Percentiles rank a stretch among this genome's conserved stretches.
These are phyloP conservation scores for Fagopyrum homotropicum DNA, from an alignment of 148 eudicot genomes.

Conservation along the genomic window DNA sequence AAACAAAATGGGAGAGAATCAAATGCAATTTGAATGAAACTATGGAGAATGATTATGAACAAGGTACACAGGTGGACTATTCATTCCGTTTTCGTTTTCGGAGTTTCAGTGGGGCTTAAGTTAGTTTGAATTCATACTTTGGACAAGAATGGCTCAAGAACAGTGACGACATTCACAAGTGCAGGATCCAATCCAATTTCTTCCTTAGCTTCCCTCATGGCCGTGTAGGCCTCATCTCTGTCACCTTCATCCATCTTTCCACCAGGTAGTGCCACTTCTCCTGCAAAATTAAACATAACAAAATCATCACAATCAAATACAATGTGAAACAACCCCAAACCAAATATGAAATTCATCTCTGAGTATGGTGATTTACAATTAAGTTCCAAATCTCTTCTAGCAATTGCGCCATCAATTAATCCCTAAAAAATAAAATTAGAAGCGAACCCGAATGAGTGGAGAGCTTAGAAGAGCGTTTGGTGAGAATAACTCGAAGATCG, in stretches of 20 bases:
- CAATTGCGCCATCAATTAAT: neutral
- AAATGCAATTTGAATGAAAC: too few species aligned
- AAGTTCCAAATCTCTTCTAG: neutral
- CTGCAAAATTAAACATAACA: conserved; percentile 27
- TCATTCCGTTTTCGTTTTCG: too few species aligned
- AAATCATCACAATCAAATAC: conserved; percentile 13
- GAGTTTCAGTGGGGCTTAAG: too few species aligned
- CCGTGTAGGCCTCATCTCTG: conserved; percentile 63
- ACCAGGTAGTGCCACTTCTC: conserved; percentile 92
- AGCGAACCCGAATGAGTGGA: conserved; percentile 70
- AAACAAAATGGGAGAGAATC: too few species aligned
- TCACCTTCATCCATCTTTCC: conserved; percentile 86
- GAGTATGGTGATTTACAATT: too few species aligned
- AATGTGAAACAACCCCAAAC: neutral
- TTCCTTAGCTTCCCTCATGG: conserved; percentile 82
- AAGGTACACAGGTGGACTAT: too few species aligned
- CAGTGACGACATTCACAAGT: conserved; percentile 62
- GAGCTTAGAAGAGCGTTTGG: conserved; percentile 67
- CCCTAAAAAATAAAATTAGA: neutral
- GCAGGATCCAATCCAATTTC: conserved; percentile 94
- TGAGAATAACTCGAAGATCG: conserved; percentile 66
- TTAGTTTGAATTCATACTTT: conserved; percentile 38
- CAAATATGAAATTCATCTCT: too few species aligned
- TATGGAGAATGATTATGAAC: too few species aligned
- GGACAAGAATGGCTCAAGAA: conserved; percentile 84